Conservation (phyloP, 805 yeast genomes). For the Monosporozyma yasuniensis region DNA sequence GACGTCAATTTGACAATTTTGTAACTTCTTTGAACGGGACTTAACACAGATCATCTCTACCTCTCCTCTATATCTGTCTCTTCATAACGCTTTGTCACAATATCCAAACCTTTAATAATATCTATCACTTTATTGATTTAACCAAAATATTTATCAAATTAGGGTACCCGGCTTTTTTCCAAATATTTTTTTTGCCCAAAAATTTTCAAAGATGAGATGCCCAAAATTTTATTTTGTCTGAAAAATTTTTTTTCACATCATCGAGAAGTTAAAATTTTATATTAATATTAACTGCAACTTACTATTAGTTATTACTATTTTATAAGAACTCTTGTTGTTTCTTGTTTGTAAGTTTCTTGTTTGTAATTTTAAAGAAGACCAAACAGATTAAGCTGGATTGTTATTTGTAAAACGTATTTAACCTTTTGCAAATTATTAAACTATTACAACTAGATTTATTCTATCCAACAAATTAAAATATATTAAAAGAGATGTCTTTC, state of each 20-base stretch:
- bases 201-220: too few relatives aligned
- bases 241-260: neutral
- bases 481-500: constrained; percentile 52
- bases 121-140: too few relatives aligned
- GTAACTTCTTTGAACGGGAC: constrained; percentile 53
- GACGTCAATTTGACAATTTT: constrained; percentile 35
- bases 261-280: neutral
- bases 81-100: too few relatives aligned
- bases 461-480: neutral
- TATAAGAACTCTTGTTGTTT: neutral
- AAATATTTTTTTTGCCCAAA: too few relatives aligned
- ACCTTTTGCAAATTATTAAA: neutral
- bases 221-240: neutral
- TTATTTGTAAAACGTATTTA: neutral
- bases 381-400: neutral
- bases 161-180: too few relatives aligned
- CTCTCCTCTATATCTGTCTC: too few relatives aligned
- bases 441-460: neutral
- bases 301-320: neutral
- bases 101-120: too few relatives aligned
- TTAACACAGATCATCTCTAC: constrained; percentile 29
- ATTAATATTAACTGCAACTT: neutral
- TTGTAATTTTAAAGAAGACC: neutral
- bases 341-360: neutral
- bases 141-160: too few relatives aligned